Evolutionary conservation across 305 asterid genomes (phyloP), one percentile per base, ranked within the genome.

Genomic region (Plantago coronopus): DNA sequence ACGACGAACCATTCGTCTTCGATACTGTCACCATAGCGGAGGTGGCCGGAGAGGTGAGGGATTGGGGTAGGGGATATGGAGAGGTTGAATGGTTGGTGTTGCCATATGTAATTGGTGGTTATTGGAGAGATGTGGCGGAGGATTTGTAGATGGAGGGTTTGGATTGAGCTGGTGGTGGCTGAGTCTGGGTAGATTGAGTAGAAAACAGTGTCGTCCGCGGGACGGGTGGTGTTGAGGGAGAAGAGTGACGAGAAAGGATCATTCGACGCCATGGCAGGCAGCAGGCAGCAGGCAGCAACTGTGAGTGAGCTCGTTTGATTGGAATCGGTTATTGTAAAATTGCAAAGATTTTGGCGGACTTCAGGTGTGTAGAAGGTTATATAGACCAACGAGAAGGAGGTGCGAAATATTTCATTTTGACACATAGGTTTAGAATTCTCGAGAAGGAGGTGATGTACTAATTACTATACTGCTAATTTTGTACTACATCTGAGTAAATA

Each of bases 1-100:
- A 87, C 95, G n/a, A 81, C 82, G 71, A 91, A 91, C 98, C 98
- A 91, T 73, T 91, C 98, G 64, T 91, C 95, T 29, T 91, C 96
- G 4, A 91, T 75, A 66, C 84, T 86, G 69, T 91, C 96, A 13
- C 96, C 95, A 75, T 78, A 91, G 47, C 90, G 90, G 74, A 86
- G 87, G 70, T 80, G 79, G 63, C 98, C 96, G 62, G 83, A 72
- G 80, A 91, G 95, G 58, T 86, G 90, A 59, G 90, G 95, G 45
- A 78, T 2, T 7, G 86, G 82, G 29, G 82, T 14, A 45, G 59
- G 62, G 12, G 75, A 49, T 14, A 65, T 67, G 63, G 86, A 70
- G 5, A 88, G 79, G 14, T 81, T 74, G 76, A 88, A 88, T 0
- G 96, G 85, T 38, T 88, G 78, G 83, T 91, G 98, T 40, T 91